Percentiles rank a stretch among this genome's conserved stretches.
phyloP scores from a whole-genome alignment of 2,329 filamentous ascomycete genomes.

The Chrysoporthe deuterocubensis region DNA sequence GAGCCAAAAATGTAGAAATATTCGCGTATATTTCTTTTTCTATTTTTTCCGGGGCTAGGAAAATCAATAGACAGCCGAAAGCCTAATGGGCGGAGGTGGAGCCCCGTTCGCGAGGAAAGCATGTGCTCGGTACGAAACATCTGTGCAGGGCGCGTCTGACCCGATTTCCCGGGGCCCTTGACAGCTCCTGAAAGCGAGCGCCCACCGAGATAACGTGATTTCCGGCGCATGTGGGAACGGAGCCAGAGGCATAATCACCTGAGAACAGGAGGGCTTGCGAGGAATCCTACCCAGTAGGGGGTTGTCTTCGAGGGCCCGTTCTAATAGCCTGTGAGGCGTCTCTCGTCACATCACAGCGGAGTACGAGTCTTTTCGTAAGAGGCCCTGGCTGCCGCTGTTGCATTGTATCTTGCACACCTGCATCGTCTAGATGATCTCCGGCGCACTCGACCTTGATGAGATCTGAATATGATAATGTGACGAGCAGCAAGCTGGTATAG shows the following conservation, averaged over 20 bases:
- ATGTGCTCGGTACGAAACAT: background rate
- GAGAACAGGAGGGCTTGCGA: background rate
- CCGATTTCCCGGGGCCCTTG: background rate
- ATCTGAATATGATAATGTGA: background rate
- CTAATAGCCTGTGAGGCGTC: background rate
- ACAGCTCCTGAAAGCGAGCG: conserved; percentile 5
- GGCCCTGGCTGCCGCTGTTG: background rate
- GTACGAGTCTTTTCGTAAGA: background rate
- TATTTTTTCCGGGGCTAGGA: background rate
- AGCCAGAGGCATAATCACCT: background rate
- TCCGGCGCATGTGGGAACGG: conserved; percentile 14
- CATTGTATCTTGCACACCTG: background rate
- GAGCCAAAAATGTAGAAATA: background rate
- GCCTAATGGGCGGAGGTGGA: background rate
- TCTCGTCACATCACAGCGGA: background rate
- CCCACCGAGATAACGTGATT: conserved; percentile 22
- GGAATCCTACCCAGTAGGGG: background rate
- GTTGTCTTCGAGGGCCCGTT: background rate
- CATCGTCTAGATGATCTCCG: background rate
- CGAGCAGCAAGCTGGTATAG: background rate
- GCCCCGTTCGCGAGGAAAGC: background rate
- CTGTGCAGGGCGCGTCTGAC: background rate
- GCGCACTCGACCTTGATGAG: background rate
- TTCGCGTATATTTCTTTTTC: background rate
- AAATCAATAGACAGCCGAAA: background rate